These are phyloP conservation scores for Sonneratia caseolaris DNA, from an alignment of 345 rosid species.

Conservation along the genomic window DNA sequence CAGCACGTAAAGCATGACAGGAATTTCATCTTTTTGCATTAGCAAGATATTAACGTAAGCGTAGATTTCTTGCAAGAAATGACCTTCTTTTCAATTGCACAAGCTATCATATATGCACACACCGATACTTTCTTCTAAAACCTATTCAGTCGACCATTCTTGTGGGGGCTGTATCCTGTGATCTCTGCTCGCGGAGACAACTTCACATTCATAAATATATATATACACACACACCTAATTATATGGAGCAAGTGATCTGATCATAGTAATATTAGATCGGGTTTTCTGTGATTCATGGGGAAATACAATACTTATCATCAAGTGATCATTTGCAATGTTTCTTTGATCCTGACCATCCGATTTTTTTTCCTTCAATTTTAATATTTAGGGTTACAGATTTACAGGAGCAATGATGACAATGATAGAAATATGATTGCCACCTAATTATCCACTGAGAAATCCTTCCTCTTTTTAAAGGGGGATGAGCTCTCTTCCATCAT, in stretches of 20 bases:
- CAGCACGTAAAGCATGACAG: too few relatives aligned
- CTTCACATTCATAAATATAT: too few relatives aligned
- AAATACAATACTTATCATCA: conserved; percentile 23
- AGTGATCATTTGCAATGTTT: conserved; percentile 33
- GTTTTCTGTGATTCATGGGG: conserved; percentile 2
- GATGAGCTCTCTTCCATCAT: conserved; percentile 30
- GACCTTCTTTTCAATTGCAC: too few relatives aligned
- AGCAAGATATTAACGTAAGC: too few relatives aligned
- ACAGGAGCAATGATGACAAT: conserved; percentile 17
- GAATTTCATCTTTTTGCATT: too few relatives aligned
- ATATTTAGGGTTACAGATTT: background rate
- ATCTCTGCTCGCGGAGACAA: too few relatives aligned
- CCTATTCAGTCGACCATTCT: too few relatives aligned
- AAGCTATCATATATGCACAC: too few relatives aligned
- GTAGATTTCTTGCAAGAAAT: too few relatives aligned
- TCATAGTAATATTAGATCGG: background rate
- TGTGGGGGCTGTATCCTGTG: too few relatives aligned
- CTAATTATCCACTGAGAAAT: conserved; percentile 53
- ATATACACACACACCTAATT: background rate
- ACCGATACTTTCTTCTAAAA: too few relatives aligned
- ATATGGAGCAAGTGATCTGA: background rate
- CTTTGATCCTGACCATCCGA: conserved; percentile 33
- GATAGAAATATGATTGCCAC: conserved; percentile 51
- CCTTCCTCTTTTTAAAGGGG: conserved; percentile 16
- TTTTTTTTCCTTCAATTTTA: background rate